These are phyloP conservation scores for Paramecium pentaurelia DNA, from an alignment of 73 alveolate species.

Conservation along the genomic window DNA sequence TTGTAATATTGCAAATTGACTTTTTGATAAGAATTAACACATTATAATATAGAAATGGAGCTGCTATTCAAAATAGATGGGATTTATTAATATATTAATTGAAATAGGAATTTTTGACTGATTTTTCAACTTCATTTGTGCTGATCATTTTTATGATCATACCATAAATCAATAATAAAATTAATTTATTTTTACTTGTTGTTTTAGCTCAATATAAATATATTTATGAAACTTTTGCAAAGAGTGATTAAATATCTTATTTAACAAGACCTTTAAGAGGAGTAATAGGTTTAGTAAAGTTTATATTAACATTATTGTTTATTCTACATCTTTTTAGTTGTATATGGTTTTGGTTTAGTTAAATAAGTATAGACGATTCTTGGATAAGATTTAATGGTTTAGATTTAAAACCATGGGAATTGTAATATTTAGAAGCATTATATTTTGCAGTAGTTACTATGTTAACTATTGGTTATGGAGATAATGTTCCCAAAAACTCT, in stretches of 20 bases:
- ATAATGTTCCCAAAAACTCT: slow-evolving; percentile 21
- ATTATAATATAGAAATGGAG: not conserved
- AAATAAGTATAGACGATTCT: not conserved
- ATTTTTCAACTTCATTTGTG: not conserved
- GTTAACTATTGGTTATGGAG: slow-evolving; percentile 46
- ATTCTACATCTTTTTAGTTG: slow-evolving; percentile 18
- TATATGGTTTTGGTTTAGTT: slow-evolving; percentile 8
- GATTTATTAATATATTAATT: not conserved
- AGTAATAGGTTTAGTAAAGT: not conserved
- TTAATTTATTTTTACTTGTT: not conserved
- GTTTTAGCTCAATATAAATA: not conserved
- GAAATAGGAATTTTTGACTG: not conserved
- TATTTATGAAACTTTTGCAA: not conserved
- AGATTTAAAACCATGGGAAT: not conserved
- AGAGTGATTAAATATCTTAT: not conserved
- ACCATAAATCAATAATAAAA: not conserved
- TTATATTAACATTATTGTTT: not conserved
- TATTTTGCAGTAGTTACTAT: slow-evolving; percentile 35
- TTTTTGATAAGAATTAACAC: not conserved
- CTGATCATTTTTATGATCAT: not conserved
- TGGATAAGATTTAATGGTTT: not conserved
- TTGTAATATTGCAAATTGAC: not conserved
- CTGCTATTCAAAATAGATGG: not conserved
- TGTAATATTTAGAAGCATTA: slow-evolving; percentile 30
- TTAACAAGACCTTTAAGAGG: slow-evolving; percentile 20